Conservation (phyloP, 495 filamentous ascomycete genomes). For the Delitschia confertaspora region DNA sequence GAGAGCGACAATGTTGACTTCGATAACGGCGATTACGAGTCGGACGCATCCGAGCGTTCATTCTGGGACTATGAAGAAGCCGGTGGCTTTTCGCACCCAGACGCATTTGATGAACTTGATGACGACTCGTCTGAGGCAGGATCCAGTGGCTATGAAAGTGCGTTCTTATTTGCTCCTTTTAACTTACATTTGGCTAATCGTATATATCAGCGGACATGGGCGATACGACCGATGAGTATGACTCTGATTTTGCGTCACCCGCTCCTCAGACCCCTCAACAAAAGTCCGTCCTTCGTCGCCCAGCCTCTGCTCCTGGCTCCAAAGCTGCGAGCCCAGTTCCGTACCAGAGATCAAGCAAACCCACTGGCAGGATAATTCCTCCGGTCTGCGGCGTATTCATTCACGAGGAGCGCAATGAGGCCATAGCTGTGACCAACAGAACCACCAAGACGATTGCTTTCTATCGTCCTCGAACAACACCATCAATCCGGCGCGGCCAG, state of each 20-base stretch:
- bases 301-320: conserved; percentile 45
- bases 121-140: conserved; percentile 45
- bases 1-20: conserved; percentile 15
- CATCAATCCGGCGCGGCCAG: background rate
- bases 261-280: conserved; percentile 43
- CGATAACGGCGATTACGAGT: background rate
- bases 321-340: conserved; percentile 42
- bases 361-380: conserved; percentile 26
- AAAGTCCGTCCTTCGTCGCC: conserved; percentile 47
- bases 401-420: conserved; percentile 44
- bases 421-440: conserved; percentile 63
- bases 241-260: conserved; percentile 55
- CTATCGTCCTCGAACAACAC: conserved; percentile 35
- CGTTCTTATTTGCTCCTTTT: conserved; percentile 27
- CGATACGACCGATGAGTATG: conserved; percentile 73
- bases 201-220: conserved; percentile 58
- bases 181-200: no score
- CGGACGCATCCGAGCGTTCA: conserved; percentile 28
- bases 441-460: conserved; percentile 65
- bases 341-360: conserved; percentile 27
- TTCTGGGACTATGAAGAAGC: conserved; percentile 29
- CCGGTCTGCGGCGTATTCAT: conserved; percentile 24
- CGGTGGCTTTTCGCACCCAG: background rate
- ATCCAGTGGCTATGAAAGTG: conserved; percentile 76
- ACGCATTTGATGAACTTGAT: background rate